Evolutionary conservation across 2,329 filamentous ascomycete species (phyloP), one percentile per base, ranked within the genome.

Genomic region (Didymellaceae sp.): DNA sequence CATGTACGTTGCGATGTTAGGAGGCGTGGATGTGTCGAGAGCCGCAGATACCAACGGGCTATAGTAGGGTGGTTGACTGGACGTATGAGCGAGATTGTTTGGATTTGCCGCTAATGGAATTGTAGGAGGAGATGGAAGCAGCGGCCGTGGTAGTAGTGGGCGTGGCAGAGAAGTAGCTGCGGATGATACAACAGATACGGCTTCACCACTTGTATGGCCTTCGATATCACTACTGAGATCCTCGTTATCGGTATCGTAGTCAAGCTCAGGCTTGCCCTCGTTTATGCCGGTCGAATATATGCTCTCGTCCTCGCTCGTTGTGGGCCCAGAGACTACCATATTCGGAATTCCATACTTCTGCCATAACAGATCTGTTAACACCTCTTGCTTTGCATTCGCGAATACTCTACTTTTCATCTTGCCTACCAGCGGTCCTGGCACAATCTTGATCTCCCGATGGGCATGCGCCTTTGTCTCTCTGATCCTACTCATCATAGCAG

Each of bases 351-450:
- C n/a, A n/a, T n/a, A n/a, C n/a, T n/a, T n/a, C n/a, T n/a, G n/a
- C n/a, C n/a, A n/a, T n/a, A n/a, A n/a, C n/a, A n/a, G n/a, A n/a
- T n/a, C n/a, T n/a, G n/a, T n/a, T n/a, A n/a, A n/a, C n/a, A n/a
- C n/a, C n/a, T n/a, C n/a, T n/a, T n/a, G n/a, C n/a, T 18, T 49
- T 4, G 62, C 54, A 13, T 47, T 34, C 25, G 57, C 42, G 20
- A 68, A 67, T 4, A 62, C 31, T 26, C 45, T 57, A 10, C 62
- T 63, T 18, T 57, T 66, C 54, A 62, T 44, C 45, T 41, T 59
- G 5, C 57, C 58, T 8, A 59, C 40, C 6, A 69, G 25, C 8
- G 60, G 54, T 25, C 17, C 5, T 28, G 63, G 62, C 6, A 68
- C 57, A 7, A 50, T 21, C 5, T 49, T 59, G 38, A 67, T 57